Evolutionary conservation across 2,329 filamentous ascomycete genomes (phyloP).

Genomic region (Pestalotiopsis sp.): DNA sequence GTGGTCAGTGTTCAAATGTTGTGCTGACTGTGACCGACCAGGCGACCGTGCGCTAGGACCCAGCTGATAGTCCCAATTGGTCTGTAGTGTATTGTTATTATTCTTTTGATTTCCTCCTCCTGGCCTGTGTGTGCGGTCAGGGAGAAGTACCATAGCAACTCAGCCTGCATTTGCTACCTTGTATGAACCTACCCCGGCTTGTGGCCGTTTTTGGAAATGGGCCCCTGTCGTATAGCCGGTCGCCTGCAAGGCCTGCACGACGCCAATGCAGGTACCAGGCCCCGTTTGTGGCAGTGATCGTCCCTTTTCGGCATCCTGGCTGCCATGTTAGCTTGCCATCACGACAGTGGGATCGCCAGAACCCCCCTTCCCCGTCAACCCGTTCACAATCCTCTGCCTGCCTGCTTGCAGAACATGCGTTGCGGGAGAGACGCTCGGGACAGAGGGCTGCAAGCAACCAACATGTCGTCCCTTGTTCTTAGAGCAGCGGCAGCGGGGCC

Average conservation of each 20-base stretch:
- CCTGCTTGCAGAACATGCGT: neutral
- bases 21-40: neutral
- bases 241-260: neutral
- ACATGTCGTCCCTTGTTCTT: neutral
- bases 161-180: neutral
- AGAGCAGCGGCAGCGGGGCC: neutral
- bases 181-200: conserved; percentile 5
- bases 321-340: neutral
- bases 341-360: conserved; percentile 6
- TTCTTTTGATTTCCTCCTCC: neutral
- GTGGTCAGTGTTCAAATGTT: neutral
- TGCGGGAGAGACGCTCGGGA: no score
- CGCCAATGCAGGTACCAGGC: conserved; percentile 13
- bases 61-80: neutral
- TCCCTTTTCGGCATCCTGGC: conserved; percentile 4
- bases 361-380: neutral
- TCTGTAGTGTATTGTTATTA: neutral
- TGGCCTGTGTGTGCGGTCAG: neutral
- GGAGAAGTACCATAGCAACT: neutral
- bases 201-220: conserved; percentile 5
- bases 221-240: neutral
- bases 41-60: neutral
- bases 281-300: conserved; percentile 5
- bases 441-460: no score
- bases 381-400: neutral